Evolutionary conservation across 2,329 filamentous ascomycete genomes (phyloP).

Genomic region (Fusarium goolgardi): DNA sequence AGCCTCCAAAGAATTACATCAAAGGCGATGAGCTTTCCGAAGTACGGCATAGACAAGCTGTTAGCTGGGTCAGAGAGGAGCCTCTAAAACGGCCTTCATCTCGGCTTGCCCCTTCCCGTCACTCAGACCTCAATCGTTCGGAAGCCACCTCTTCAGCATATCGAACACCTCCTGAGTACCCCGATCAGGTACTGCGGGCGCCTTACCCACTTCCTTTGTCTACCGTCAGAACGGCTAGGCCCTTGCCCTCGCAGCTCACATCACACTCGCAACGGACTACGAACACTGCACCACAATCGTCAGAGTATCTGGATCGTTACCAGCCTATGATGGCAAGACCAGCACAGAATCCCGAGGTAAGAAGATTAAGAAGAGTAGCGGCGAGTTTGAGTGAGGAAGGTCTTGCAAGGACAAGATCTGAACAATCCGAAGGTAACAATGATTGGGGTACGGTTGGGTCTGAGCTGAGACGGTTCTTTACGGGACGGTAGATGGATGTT

Average conservation of each 20-base stretch:
- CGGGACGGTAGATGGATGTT: constrained; percentile 26
- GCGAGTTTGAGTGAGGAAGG: constrained; percentile 27
- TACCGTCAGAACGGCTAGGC: constrained; percentile 24
- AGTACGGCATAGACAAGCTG: constrained; percentile 27
- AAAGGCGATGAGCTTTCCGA: constrained; percentile 19
- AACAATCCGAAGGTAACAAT: constrained; percentile 15
- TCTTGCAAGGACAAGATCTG: constrained; percentile 1
- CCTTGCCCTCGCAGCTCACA: constrained; percentile 33
- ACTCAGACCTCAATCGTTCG: constrained; percentile 37
- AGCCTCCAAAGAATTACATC: constrained; percentile 2
- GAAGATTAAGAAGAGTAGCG: constrained; percentile 21
- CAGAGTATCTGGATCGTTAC: constrained; percentile 53
- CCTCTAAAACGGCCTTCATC: constrained; percentile 56
- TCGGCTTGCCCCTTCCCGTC: constrained; percentile 41
- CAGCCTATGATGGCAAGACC: constrained; percentile 36
- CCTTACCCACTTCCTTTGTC: constrained; percentile 35
- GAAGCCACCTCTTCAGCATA: constrained; percentile 46
- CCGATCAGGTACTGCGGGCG: constrained; percentile 28
- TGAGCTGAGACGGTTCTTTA: constrained; percentile 45
- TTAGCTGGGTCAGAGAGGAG: constrained; percentile 51
- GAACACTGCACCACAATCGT: constrained; percentile 44
- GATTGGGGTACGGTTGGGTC: constrained; percentile 42
- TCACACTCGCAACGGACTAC: constrained; percentile 28
- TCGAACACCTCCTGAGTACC: constrained; percentile 49
- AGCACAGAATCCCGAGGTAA: constrained; percentile 11